Evolutionary conservation across 768 basidiomycete species (phyloP), one percentile per base, ranked within the genome.

Genomic region (Lyophyllum atratum): DNA sequence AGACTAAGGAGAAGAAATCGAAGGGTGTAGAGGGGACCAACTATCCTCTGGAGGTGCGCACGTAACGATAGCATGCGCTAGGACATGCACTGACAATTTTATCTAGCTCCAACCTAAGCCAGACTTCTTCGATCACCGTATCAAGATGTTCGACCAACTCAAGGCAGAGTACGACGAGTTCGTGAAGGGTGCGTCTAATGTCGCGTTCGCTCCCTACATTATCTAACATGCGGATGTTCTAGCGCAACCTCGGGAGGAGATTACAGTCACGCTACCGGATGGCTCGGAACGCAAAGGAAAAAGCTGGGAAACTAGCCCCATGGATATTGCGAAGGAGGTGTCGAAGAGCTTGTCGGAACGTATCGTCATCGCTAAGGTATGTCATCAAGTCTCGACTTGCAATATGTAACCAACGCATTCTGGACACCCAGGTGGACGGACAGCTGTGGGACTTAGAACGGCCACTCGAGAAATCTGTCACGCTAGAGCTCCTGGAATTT

Each of bases 261-360:
- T 98, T 64, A 79, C 76, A 2, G 77, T 99, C 67, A 94, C 92
- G 3, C 72, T 99, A 60, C 89, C 86, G 5, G 92, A 98, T 77
- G 94, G 95, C 15, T 86, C 89, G 7, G 82, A 88, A 64, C 84
- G 92, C 51, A 85, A 90, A 59, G 96, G 85, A 19, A 93, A 78
- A 58, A 89, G 92, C 71, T 99, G 93, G 93, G 92, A 97, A 77
- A 98, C 96, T 19, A 90, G 84, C 54, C 97, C 97, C 1, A 83
- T 98, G 85, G 85, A 90, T 65, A 75, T 99, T 57, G 95, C 96
- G 44, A 90, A 92, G 69, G 86, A 86, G 64, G 80, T 99, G 47
- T 89, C 91, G 15, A 92, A 93, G 72, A 86, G 89, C 65, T 77
- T 97, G 19, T 85, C 95, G 0, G 96, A 99, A 59, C 83, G 87